Evolutionary conservation across 2,329 filamentous ascomycete genomes (phyloP).

Genomic region (Cladorrhinum sp.): DNA sequence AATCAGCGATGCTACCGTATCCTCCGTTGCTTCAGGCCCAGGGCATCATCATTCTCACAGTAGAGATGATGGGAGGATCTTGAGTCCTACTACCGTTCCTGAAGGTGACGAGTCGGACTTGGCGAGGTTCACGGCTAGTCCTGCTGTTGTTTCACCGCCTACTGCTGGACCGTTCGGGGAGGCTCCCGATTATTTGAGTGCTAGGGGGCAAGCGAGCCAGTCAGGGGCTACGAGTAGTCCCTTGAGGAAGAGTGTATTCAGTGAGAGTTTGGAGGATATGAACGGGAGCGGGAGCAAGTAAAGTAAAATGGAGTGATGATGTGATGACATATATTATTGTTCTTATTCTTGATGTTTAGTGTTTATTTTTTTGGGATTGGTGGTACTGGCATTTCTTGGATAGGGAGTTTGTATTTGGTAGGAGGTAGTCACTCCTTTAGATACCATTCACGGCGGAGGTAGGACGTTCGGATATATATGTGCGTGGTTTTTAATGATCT

Average conservation of each 20-base stretch:
- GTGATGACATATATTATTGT: neutral
- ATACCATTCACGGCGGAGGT: neutral
- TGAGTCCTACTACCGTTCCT: slow-evolving; percentile 9
- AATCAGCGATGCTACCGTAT: slow-evolving; percentile 42
- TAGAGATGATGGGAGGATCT: neutral
- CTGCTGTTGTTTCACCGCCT: slow-evolving; percentile 28
- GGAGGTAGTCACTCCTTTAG: neutral
- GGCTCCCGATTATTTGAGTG: slow-evolving; percentile 29
- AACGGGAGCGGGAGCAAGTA: slow-evolving; percentile 14
- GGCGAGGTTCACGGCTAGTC: slow-evolving; percentile 13
- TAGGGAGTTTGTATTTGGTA: neutral
- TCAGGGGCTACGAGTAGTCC: slow-evolving; percentile 21
- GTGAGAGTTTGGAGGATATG: slow-evolving; percentile 42
- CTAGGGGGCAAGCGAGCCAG: slow-evolving; percentile 16
- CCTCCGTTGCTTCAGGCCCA: slow-evolving; percentile 29
- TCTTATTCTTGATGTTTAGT: neutral
- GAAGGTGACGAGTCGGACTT: slow-evolving; percentile 5
- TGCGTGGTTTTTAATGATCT: neutral
- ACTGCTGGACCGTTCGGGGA: slow-evolving; percentile 9
- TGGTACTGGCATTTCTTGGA: no score
- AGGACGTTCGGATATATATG: neutral
- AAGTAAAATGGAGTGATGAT: neutral
- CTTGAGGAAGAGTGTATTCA: slow-evolving; percentile 41
- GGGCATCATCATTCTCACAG: slow-evolving; percentile 1
- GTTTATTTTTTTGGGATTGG: neutral